Evolutionary conservation across 2,329 filamentous ascomycete species (phyloP).

Genomic region (Penicillium concentricum): DNA sequence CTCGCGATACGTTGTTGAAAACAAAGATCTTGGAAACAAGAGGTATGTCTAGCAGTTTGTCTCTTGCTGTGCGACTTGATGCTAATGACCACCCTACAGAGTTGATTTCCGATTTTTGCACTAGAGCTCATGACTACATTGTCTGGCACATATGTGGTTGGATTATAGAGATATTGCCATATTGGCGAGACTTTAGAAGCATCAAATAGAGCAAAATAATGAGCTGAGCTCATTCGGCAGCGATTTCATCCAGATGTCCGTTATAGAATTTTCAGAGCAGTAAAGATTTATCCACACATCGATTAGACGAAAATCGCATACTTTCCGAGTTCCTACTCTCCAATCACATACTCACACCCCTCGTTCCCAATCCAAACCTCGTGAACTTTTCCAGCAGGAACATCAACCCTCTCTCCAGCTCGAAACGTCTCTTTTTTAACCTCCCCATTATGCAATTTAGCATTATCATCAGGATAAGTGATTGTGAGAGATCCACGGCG

Average conservation of each 20-base stretch:
- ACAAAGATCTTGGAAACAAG: slow-evolving; percentile 44
- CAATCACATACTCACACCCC: slow-evolving; percentile 63
- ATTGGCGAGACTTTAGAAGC: background rate
- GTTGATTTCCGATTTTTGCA: slow-evolving; percentile 41
- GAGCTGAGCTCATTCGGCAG: background rate
- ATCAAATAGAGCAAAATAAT: background rate
- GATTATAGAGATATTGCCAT: background rate
- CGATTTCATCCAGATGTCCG: background rate
- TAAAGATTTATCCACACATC: background rate
- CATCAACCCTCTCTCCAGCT: slow-evolving; percentile 55
- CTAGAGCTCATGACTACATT: slow-evolving; percentile 12
- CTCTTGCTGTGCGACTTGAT: background rate
- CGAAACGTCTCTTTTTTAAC: slow-evolving; percentile 56
- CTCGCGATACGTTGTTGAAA: slow-evolving; percentile 38
- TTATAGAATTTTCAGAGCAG: background rate
- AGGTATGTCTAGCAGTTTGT: slow-evolving; percentile 31
- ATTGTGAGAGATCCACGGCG: slow-evolving; percentile 58
- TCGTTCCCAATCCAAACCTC: slow-evolving; percentile 61
- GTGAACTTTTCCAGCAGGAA: slow-evolving; percentile 55
- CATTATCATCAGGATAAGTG: slow-evolving; percentile 55
- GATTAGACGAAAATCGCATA: background rate
- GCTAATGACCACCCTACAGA: slow-evolving; percentile 20
- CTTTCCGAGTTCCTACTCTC: slow-evolving; percentile 42
- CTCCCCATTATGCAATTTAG: slow-evolving; percentile 22
- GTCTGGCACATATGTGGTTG: background rate